Evolutionary conservation across 176 grass and related monocot species (phyloP), one percentile per base, ranked within the genome.

Genomic region (Cenchrus purpureus): DNA sequence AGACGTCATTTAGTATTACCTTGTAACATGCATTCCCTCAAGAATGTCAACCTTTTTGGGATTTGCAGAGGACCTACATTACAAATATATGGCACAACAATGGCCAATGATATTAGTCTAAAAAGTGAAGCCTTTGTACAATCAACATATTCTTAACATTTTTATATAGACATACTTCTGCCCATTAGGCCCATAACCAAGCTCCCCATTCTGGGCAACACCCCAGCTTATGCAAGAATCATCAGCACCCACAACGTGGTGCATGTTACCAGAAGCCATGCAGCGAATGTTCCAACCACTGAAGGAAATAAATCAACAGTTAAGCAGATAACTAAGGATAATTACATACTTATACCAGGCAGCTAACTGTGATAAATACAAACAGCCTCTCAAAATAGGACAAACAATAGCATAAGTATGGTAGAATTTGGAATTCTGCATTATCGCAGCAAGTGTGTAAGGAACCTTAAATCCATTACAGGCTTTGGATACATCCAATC

Each of bases 401-500:
- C 17, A 61, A 57, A 4, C 28, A 7, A 60, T 40, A 42, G 45
- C 4, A 74, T 55, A 45, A 83, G 59, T 68, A 82, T 73, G 61
- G 13, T 11, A 59, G 29, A 31, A 11, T 89, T 59, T 44, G 14
- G 51, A 84, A 86, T 56, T 60, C 48, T 69, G 65, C 34, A 31
- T 53, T 65, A 52, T 55, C 59, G 37, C 54, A 25, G 81, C 32
- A 82, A 55, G 83, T 59, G 34, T 8, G 60, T 44, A 80, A 85
- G 8, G 10, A 68, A 99, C 97, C 97, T 99, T 83, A 99, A 88
- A 89, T 99, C 97, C 91, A 99, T 88, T 71, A 99, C 70, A 74
- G 93, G 88, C 82, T 99, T 99, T 13, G 97, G 97, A 91, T 99
- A 99, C 97, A 99, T 99, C 97, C 91, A 96, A 50, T 99, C 97